These are phyloP conservation scores for Apiospora rasikravindrae DNA, from an alignment of 2,329 filamentous ascomycete species.

Conservation along the genomic window DNA sequence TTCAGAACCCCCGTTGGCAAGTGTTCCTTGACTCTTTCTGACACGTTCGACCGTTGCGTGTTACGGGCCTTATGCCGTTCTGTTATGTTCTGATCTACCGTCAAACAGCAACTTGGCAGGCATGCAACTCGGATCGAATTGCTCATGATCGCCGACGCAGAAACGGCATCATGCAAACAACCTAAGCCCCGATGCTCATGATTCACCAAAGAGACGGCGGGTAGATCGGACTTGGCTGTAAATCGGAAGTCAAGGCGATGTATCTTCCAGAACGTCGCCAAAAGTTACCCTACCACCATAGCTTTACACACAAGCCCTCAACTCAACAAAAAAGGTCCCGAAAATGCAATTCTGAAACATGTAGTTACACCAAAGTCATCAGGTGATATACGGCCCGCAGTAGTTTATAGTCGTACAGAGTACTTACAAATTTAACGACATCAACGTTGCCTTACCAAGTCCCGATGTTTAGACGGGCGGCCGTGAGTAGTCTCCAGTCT, in stretches of 20 bases:
- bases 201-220: background rate
- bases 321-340: background rate
- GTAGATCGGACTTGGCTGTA: constrained; percentile 14
- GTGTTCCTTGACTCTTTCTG: background rate
- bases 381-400: background rate
- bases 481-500: no score
- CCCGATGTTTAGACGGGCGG: no score
- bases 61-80: background rate
- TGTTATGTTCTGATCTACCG: background rate
- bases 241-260: background rate
- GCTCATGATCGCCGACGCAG: background rate
- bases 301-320: no score
- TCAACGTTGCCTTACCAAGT: background rate
- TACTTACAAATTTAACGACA: background rate
- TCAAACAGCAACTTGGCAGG: background rate
- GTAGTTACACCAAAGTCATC: background rate
- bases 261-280: background rate
- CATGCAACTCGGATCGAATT: background rate
- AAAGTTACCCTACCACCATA: background rate
- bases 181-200: background rate
- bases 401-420: background rate
- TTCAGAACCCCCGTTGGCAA: background rate
- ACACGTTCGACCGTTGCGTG: background rate
- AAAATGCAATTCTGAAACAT: background rate
- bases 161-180: background rate